Percentiles rank a stretch among this genome's conserved stretches.
Conservation (phyloP, 2,329 filamentous ascomycete species). For the Paracamarosporium sp. region DNA sequence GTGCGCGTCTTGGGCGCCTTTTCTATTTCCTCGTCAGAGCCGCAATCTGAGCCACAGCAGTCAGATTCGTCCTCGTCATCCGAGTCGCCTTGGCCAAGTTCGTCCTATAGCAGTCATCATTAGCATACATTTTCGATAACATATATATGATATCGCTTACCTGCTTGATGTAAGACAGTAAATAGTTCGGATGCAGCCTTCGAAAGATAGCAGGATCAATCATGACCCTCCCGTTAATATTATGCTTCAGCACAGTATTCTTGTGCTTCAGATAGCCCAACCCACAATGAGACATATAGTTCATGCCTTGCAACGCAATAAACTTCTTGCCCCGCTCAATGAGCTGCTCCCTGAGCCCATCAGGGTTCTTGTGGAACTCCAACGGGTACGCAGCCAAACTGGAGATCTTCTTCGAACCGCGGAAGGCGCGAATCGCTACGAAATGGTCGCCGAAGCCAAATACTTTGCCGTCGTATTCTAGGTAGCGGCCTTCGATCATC, state of each 20-base stretch:
- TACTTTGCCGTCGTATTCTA: conserved; percentile 87
- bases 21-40: conserved; percentile 32
- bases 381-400: conserved; percentile 79
- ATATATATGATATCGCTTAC: background rate
- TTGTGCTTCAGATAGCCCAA: conserved; percentile 87
- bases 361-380: conserved; percentile 77
- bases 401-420: conserved; percentile 82
- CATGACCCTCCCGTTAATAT: conserved; percentile 88
- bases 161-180: conserved; percentile 74
- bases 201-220: conserved; percentile 83
- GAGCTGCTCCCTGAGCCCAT: conserved; percentile 68
- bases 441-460: conserved; percentile 78
- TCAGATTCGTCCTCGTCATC: conserved; percentile 60
- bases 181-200: conserved; percentile 86
- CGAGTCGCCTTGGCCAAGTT: conserved; percentile 64
- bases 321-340: conserved; percentile 87
- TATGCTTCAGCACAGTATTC: conserved; percentile 76
- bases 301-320: conserved; percentile 78
- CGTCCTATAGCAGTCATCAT: conserved; percentile 53
- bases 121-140: background rate
- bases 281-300: conserved; percentile 83
- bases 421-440: conserved; percentile 76
- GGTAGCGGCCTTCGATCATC: conserved; percentile 76
- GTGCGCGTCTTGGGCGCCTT: conserved; percentile 44
- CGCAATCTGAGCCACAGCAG: conserved; percentile 31